Evolutionary conservation across 768 basidiomycete genomes (phyloP), one percentile per base, ranked within the genome.

Genomic region (Podaxis sp.): DNA sequence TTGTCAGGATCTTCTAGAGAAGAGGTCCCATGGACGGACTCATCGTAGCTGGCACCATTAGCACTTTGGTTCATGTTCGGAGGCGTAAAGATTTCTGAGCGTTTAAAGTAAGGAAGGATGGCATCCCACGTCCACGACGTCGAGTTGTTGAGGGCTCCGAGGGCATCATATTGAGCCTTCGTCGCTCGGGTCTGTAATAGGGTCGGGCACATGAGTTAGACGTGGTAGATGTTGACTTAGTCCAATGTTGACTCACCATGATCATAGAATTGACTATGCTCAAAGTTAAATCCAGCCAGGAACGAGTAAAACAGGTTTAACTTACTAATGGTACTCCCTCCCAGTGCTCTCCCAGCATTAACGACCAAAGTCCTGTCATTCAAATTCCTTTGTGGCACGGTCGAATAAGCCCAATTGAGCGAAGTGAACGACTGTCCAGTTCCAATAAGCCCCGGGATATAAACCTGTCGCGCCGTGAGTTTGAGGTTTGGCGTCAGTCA

Each of bases 41-140:
- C 62, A 11, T 66, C 58, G 56, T 64, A 74, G 17, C 65, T 54
- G 2, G 67, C 73, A 19, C 74, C 75, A 22, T 66, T 66, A 8
- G 65, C 59, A 3, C 57, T 40, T 51, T 77, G 76, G 22, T 68
- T 66, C 6, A 65, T 63, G 46, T 71, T 72, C 1, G 87, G 86
- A 0, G 82, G 76, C 0, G 81, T 81, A 71, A 84, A 87, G 24
- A 75, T 78, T 68, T 90, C 88, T n/a, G 82, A 75, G 63, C 77
- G 76, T 66, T 79, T 79, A 75, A 84, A 82, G 64, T 71, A 77
- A 1, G 73, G 73, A 57, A 80, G 77, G 51, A 83, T 66, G 25
- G 66, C 70, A 51, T 79, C 73, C 82, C 82, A 84, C 2, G 68
- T 70, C 71, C 74, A 75, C 27, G 61, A 63, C 8, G 65, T 61